A percentile compares a stretch with the other conserved stretches of the same genome.
Conservation (phyloP, 164 flowering plant species). For the Santalum album region DNA sequence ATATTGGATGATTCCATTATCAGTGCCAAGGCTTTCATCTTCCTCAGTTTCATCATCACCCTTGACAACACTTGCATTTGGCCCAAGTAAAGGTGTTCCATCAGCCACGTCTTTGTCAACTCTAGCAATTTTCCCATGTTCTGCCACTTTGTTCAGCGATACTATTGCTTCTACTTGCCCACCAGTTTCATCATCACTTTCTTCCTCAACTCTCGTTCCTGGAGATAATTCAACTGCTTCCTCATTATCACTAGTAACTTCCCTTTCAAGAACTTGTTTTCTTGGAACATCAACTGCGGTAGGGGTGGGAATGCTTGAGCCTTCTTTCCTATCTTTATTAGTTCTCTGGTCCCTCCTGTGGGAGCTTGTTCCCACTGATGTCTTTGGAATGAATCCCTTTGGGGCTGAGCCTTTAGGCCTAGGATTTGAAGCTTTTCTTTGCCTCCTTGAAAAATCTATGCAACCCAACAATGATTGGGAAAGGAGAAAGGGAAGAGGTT, state of each 20-base stretch:
- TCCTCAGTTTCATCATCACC: slow-evolving; percentile 11
- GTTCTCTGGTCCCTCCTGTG: slow-evolving; percentile 43
- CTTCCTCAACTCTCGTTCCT: slow-evolving; percentile 15
- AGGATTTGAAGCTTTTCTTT: slow-evolving; percentile 35
- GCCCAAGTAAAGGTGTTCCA: no score
- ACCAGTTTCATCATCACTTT: slow-evolving; percentile 15
- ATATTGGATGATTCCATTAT: slow-evolving; percentile 11
- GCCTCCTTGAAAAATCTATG: slow-evolving; percentile 66
- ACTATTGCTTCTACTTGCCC: slow-evolving; percentile 9
- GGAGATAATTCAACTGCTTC: slow-evolving; percentile 10
- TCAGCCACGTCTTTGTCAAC: neutral
- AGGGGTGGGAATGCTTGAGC: slow-evolving; percentile 15
- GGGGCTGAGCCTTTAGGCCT: slow-evolving; percentile 42
- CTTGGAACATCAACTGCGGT: slow-evolving; percentile 17
- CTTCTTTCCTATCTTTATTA: slow-evolving; percentile 26
- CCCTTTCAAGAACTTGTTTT: slow-evolving; percentile 20
- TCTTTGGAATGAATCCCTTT: slow-evolving; percentile 51
- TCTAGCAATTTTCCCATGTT: slow-evolving; percentile 16
- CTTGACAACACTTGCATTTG: neutral
- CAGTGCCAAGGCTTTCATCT: slow-evolving; percentile 9
- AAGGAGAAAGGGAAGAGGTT: neutral
- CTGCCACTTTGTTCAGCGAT: slow-evolving; percentile 9
- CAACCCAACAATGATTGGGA: neutral
- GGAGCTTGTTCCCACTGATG: slow-evolving; percentile 32
- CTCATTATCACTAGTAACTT: slow-evolving; percentile 18